Evolutionary conservation across 2,329 filamentous ascomycete species (phyloP).

Genomic region (Penicillium janthinellum): DNA sequence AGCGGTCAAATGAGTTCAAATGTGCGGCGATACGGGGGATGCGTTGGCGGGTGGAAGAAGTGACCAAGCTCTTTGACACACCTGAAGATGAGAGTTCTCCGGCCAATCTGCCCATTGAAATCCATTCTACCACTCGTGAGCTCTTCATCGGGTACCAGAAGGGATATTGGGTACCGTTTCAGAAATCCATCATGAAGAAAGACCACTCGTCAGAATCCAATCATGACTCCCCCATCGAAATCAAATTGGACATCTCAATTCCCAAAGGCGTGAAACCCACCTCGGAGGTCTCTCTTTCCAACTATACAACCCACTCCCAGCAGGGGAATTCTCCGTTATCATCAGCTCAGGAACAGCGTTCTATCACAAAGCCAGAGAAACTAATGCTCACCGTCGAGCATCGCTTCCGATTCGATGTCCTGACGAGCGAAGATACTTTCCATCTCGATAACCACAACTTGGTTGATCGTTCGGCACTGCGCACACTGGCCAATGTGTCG

Average conservation of each 20-base stretch:
- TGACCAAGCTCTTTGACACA: conserved; percentile 10
- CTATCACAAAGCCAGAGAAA: background rate
- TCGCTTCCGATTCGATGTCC: conserved; percentile 14
- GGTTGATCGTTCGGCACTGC: conserved; percentile 15
- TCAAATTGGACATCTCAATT: conserved; percentile 8
- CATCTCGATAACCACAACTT: conserved; percentile 4
- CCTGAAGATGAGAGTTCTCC: background rate
- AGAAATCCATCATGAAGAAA: background rate
- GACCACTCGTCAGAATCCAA: conserved; percentile 1
- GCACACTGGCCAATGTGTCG: conserved; percentile 5
- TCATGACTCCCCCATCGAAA: conserved; percentile 6
- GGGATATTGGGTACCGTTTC: conserved; percentile 15
- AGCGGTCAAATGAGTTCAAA: conserved; percentile 13
- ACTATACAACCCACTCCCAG: background rate
- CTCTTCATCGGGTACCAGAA: conserved; percentile 11
- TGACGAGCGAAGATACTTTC: conserved; percentile 18
- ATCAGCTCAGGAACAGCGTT: background rate
- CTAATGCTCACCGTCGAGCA: conserved; percentile 12
- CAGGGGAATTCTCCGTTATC: background rate
- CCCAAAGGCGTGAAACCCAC: conserved; percentile 1
- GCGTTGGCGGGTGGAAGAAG: conserved; percentile 20
- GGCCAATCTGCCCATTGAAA: background rate
- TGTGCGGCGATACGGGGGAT: conserved; percentile 13
- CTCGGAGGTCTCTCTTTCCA: conserved; percentile 3
- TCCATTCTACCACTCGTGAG: conserved; percentile 5